Base-by-base conservation (phyloP, 306 rosid genomes). In the Senna tora region DNA sequence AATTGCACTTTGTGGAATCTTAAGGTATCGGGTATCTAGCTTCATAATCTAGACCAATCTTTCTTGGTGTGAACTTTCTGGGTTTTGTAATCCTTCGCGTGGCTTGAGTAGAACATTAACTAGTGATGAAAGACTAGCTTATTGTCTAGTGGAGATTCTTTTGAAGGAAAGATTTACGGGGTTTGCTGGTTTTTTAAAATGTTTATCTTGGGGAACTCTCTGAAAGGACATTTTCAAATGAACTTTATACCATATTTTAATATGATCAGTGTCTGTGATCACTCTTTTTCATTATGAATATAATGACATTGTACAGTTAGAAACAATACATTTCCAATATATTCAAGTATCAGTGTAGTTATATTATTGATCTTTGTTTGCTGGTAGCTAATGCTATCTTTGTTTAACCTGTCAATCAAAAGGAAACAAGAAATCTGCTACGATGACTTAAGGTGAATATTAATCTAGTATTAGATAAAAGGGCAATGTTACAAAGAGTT, bases 301-400 rank as follows among this genome's bases (percentile, higher is more conserved):
- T 5, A 34, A 36, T 54, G 22, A 5, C 36, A 69, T 25, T 15
- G 25, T 28, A 10, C 30, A 25, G 30, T 25, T 16, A 10, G 25
- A 32, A 9, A 21, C 45, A n/a, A 19, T 59, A 10, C 3, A 19
- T 2, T 56, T 13, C 41, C 39, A 7, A 16, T 19, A 6, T 6
- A 32, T 16, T n/a, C 43, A 59, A 59, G 65, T 15, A 33, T 59
- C n/a, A 16, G 17, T 33, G 13, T n/a, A 16, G 9, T n/a, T 59
- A 13, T 53, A 25, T 25, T 52, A 4, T 33, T 59, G 45, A 16
- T 15, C 21, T n/a, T 10, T 59, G 65, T 59, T 59, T 33, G 45
- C n/a, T 61, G 71, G 57, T 38, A 38, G 81, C 41, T 19, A 25
- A 47, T 50, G 75, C 39, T 49, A 16, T 69, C 47, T 36, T 20